Evolutionary conservation across 257 asterid species (phyloP).

Genomic region (Cinchona pubescens): DNA sequence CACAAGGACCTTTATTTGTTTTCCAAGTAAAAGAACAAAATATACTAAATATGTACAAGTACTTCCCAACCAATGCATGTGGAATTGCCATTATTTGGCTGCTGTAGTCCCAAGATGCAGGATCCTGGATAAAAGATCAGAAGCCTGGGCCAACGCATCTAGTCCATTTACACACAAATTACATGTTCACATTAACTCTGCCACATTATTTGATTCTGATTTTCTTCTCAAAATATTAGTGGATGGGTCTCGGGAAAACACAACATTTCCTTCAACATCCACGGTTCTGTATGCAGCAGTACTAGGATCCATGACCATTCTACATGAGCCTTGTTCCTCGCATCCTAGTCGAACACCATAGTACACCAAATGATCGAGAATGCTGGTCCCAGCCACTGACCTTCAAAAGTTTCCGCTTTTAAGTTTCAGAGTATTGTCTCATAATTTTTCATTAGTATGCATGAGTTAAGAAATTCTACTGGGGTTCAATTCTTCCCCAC

Average conservation of each 20-base stretch:
- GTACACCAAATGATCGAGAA: slow-evolving; percentile 71
- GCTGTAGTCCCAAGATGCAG: background rate
- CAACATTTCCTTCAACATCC: slow-evolving; percentile 63
- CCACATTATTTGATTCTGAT: slow-evolving; percentile 22
- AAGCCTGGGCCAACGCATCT: background rate
- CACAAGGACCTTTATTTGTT: background rate
- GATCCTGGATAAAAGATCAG: background rate
- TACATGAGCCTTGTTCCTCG: slow-evolving; percentile 47
- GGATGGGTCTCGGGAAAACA: slow-evolving; percentile 47
- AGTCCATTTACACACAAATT: slow-evolving; percentile 1
- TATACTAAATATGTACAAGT: background rate
- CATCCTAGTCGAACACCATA: slow-evolving; percentile 76
- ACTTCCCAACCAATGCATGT: background rate
- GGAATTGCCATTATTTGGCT: slow-evolving; percentile 1
- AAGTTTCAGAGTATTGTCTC: background rate
- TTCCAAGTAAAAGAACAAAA: background rate
- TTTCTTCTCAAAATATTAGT: slow-evolving; percentile 35
- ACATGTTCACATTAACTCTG: slow-evolving; percentile 21
- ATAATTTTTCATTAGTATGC: background rate
- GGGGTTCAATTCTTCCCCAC: background rate
- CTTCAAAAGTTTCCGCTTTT: slow-evolving; percentile 36
- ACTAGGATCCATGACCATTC: slow-evolving; percentile 56
- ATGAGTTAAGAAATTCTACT: background rate
- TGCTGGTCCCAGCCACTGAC: slow-evolving; percentile 87
- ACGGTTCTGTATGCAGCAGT: slow-evolving; percentile 38